Evolutionary conservation across 768 basidiomycete genomes (phyloP).

Genomic region (Infundibulicybe gibba): DNA sequence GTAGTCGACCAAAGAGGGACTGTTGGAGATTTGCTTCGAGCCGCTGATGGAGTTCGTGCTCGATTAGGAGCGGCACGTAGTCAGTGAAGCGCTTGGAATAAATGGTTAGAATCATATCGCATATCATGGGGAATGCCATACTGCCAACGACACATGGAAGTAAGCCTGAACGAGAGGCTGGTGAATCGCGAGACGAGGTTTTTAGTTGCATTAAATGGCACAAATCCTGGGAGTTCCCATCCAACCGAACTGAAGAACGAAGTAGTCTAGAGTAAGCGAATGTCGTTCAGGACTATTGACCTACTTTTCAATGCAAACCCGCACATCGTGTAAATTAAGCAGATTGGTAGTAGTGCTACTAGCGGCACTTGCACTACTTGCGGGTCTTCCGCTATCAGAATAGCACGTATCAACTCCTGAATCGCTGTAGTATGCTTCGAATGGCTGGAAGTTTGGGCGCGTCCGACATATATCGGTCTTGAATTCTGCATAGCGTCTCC

Average conservation of each 20-base stretch:
- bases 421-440: no score
- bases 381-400: no score
- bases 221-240: slow-evolving; percentile 32
- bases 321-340: slow-evolving; percentile 17
- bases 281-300: slow-evolving; percentile 1
- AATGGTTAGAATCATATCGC: background rate
- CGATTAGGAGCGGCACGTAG: slow-evolving; percentile 45
- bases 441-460: slow-evolving; percentile 40
- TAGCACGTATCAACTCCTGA: no score
- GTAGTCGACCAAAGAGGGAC: slow-evolving; percentile 27
- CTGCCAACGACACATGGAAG: slow-evolving; percentile 53
- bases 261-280: background rate
- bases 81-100: slow-evolving; percentile 54
- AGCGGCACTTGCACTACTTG: no score
- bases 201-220: slow-evolving; percentile 31
- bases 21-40: slow-evolving; percentile 30
- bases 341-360: no score
- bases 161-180: slow-evolving; percentile 42
- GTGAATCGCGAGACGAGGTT: slow-evolving; percentile 21
- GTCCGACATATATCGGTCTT: slow-evolving; percentile 30
- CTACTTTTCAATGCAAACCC: slow-evolving; percentile 23
- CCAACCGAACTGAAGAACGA: slow-evolving; percentile 21
- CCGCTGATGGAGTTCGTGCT: slow-evolving; percentile 37
- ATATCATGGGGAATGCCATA: slow-evolving; percentile 13
- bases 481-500: slow-evolving; percentile 26